Evolutionary conservation across 495 filamentous ascomycete species (phyloP), one percentile per base, ranked within the genome.

Genomic region (Pseudoneurospora amorphoporcata): DNA sequence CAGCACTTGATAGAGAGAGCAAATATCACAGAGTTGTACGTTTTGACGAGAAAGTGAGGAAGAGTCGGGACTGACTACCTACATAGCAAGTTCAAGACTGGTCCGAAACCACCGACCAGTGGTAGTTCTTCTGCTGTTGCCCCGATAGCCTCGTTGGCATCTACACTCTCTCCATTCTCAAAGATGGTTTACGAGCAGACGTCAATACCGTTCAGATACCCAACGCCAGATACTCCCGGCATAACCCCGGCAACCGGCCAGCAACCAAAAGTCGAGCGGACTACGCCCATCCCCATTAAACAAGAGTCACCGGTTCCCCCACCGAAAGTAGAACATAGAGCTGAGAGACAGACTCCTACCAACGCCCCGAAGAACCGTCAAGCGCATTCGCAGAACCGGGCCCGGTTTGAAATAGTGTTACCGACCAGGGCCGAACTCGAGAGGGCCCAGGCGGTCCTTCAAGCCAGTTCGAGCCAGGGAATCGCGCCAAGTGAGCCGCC

Each of bases 11-110:
- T 94, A 70, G 87, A 89, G 77, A 87, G 87, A 10, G 87, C 88
- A 47, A 87, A 90, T 45, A 82, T 93, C 74, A 90, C 92, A 19
- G 86, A 94, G 80, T 92, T 90, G 92, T 94, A 85, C 81, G 90
- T 75, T 65, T 73, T 41, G 53, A 65, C 53, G 53, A 65, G 29
- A 12, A 65, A 65, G 53, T 65, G 53, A 65, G 53, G 53, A 65
- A 65, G 53, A 65, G 29, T 32, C 14, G 32, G 29, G 53, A 17
- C 53, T 65, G 53, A 65, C 80, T 76, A 70, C 68, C 68, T 40
- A 6, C 61, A 68, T 75, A 94, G 93, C 80, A 88, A 90, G 76
- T 94, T 94, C 83, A 93, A 92, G 78, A 81, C 80, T 8, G 80
- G 81, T 37, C 82, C 83, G 23, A 82, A 74, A 71, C 3, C 69